Percentiles rank a stretch among this genome's conserved stretches.
These are phyloP conservation scores for Hypsizygus marmoreus DNA, from an alignment of 768 basidiomycete species.

Conservation along the genomic window DNA sequence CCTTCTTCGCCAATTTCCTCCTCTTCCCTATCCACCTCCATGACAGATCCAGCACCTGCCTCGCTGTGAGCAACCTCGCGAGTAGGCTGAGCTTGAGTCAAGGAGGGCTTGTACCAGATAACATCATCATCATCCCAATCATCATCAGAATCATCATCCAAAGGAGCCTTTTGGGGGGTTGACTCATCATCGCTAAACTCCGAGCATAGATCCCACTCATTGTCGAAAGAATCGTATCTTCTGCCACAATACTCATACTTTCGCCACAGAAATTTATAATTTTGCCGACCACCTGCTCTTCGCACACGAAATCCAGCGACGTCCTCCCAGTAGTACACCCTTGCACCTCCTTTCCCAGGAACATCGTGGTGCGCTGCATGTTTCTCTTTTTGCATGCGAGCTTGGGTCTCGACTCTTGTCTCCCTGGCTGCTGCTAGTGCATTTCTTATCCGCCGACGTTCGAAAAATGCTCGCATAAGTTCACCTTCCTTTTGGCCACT, in stretches of 20 bases:
- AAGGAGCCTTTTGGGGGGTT: conserved; percentile 2
- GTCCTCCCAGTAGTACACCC: conserved; percentile 22
- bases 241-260: conserved; percentile 11
- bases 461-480: not conserved
- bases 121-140: conserved; percentile 1
- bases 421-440: not conserved
- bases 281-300: conserved; percentile 7
- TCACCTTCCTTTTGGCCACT: not conserved
- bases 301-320: conserved; percentile 21
- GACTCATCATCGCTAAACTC: conserved; percentile 4
- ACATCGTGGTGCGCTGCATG: not conserved
- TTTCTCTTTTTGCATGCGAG: not conserved
- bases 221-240: conserved; percentile 16
- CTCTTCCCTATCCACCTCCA: no score
- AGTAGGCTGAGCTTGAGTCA: not conserved
- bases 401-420: not conserved
- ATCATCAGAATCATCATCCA: conserved; percentile 6
- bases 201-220: conserved; percentile 23
- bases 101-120: not conserved
- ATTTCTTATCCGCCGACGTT: not conserved
- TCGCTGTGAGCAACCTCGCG: not conserved
- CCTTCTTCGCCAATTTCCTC: no score
- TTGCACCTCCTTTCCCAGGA: conserved; percentile 19
- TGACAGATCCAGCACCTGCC: not conserved
- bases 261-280: conserved; percentile 18